Conservation (phyloP, 148 eudicot genomes). For the Rhododendron kiyosumense region DNA sequence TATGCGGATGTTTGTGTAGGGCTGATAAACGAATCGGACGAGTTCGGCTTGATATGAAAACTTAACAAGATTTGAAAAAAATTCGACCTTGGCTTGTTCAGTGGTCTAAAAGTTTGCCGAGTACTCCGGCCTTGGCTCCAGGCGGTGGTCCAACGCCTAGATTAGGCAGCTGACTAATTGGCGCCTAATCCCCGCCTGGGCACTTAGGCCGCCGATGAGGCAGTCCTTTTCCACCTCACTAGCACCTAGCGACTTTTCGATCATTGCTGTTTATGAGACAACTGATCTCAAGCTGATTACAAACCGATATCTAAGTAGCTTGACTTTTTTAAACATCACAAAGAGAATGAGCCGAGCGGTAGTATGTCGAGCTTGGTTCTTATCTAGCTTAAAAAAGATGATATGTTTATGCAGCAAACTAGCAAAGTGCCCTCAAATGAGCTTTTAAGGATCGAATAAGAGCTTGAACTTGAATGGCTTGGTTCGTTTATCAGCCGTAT, state of each 20-base stretch:
- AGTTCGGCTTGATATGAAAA: neutral
- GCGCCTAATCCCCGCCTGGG: too few relatives aligned
- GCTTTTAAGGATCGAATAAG: neutral
- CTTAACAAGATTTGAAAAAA: neutral
- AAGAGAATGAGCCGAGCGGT: neutral
- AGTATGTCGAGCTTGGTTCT: neutral
- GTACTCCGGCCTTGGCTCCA: too few relatives aligned
- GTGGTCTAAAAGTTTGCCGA: too few relatives aligned
- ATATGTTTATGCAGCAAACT: neutral
- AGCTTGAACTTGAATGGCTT: neutral
- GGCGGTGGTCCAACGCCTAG: too few relatives aligned
- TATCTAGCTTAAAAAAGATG: neutral
- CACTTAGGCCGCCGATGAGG: neutral
- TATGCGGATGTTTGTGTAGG: neutral
- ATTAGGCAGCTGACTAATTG: too few relatives aligned
- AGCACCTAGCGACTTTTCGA: too few relatives aligned
- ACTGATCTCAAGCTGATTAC: too few relatives aligned
- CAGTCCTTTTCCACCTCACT: neutral
- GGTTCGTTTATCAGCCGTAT: neutral
- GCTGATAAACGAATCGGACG: neutral
- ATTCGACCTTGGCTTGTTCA: neutral
- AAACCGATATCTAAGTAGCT: neutral
- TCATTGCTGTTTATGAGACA: too few relatives aligned
- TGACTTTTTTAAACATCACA: neutral
- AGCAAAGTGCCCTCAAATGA: neutral